A percentile compares a stretch with the other conserved stretches of the same genome.
These are phyloP conservation scores for Blastomyces gilchristii DNA, from an alignment of 2,329 filamentous ascomycete species.

Conservation along the genomic window DNA sequence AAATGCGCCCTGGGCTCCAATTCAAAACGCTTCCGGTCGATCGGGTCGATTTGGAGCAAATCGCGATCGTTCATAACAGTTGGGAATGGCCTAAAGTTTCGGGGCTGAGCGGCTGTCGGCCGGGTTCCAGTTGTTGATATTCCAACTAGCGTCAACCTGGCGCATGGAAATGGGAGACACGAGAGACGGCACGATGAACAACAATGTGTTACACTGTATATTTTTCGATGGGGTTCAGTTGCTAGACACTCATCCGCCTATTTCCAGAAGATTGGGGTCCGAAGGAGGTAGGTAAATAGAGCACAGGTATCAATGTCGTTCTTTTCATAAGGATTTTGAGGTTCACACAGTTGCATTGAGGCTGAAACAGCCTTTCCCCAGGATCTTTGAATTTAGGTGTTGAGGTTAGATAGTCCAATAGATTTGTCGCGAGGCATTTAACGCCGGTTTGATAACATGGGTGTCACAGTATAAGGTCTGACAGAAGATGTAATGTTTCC, in stretches of 20 bases:
- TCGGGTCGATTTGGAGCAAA: not conserved
- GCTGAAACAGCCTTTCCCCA: not conserved
- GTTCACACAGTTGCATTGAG: not conserved
- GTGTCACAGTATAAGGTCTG: not conserved
- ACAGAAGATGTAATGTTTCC: not conserved
- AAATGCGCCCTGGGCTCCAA: not conserved
- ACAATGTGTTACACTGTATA: conserved; percentile 2
- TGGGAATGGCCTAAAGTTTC: conserved; percentile 3
- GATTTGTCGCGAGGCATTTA: not conserved
- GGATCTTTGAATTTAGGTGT: not conserved
- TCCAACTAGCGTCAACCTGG: conserved; percentile 7
- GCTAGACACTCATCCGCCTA: not conserved
- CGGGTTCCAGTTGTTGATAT: conserved; percentile 7
- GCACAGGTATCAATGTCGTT: not conserved
- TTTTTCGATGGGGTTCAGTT: not conserved
- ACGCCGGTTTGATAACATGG: not conserved
- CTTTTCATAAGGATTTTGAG: not conserved
- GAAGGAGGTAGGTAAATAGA: not conserved
- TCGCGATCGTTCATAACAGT: not conserved
- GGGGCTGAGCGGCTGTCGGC: not conserved
- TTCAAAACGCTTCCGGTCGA: not conserved
- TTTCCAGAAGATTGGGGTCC: not conserved
- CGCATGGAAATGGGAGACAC: conserved; percentile 9
- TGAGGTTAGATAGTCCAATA: not conserved
- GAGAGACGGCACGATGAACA: conserved; percentile 1